These are phyloP conservation scores for Pleurotus tuoliensis DNA, from an alignment of 768 basidiomycete genomes.

Conservation along the genomic window DNA sequence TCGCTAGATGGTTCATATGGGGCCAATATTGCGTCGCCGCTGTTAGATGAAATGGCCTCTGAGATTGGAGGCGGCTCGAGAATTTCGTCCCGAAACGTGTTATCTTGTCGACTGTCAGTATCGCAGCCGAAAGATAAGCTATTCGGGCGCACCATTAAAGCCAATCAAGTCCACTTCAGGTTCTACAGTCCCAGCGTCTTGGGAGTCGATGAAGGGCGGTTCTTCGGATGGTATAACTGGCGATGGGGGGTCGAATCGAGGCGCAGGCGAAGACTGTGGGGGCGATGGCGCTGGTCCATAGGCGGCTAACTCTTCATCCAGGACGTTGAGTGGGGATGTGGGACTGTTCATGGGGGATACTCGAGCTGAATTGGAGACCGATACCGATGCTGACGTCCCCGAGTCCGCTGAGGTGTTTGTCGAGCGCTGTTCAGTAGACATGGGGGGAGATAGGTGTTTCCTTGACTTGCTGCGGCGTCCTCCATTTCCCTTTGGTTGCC, in stretches of 20 bases:
- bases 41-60: neutral
- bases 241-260: neutral
- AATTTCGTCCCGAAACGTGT: no score
- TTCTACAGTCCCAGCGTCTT: no score
- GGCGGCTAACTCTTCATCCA: neutral
- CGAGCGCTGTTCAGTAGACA: neutral
- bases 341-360: neutral
- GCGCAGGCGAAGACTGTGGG: neutral
- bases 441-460: neutral
- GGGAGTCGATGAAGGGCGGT: neutral
- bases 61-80: no score
- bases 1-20: no score
- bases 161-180: no score
- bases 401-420: neutral
- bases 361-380: neutral
- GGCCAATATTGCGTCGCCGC: neutral
- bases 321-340: no score
- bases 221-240: no score
- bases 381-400: neutral
- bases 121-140: no score
- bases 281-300: neutral
- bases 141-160: no score
- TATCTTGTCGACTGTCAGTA: no score
- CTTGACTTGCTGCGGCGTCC: neutral
- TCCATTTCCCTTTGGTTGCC: conserved; percentile 2